Conservation (phyloP, 202 grass and related monocot genomes). For the Panicum virgatum region DNA sequence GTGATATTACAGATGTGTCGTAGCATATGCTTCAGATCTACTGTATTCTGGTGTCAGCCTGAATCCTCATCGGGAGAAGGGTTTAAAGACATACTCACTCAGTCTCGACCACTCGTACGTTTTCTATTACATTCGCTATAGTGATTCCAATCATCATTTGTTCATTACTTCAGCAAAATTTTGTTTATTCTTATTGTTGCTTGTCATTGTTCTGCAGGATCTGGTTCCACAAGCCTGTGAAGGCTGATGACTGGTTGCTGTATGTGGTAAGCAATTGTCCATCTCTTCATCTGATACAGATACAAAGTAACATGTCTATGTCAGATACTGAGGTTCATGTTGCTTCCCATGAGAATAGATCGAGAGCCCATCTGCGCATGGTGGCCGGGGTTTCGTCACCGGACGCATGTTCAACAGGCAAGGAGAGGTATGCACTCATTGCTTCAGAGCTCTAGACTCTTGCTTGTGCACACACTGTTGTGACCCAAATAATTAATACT, state of each 20-base stretch:
- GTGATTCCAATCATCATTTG: background rate
- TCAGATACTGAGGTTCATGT: slow-evolving; percentile 4
- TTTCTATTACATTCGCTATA: slow-evolving; percentile 12
- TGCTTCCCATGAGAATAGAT: slow-evolving; percentile 51
- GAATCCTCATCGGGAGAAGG: slow-evolving; percentile 80
- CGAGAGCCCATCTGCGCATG: slow-evolving; percentile 72
- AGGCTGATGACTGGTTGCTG: slow-evolving; percentile 93
- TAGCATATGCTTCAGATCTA: slow-evolving; percentile 98
- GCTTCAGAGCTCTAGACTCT: background rate
- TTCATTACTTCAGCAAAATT: background rate
- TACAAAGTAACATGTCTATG: background rate
- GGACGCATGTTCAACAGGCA: slow-evolving; percentile 86
- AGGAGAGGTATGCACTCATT: slow-evolving; percentile 63
- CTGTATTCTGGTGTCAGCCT: slow-evolving; percentile 82
- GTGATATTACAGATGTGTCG: slow-evolving; percentile 72
- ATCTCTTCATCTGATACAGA: background rate
- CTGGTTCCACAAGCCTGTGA: slow-evolving; percentile 95
- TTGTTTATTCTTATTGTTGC: background rate
- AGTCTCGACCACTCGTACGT: slow-evolving; percentile 98
- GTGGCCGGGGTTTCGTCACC: slow-evolving; percentile 75
- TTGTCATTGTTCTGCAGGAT: slow-evolving; percentile 56
- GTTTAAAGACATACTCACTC: slow-evolving; percentile 65
- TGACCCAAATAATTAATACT: background rate
- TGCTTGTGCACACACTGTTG: background rate
- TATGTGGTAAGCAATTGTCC: slow-evolving; percentile 61